phyloP scores from a whole-genome alignment of 768 basidiomycete species.

The Postia placenta region DNA sequence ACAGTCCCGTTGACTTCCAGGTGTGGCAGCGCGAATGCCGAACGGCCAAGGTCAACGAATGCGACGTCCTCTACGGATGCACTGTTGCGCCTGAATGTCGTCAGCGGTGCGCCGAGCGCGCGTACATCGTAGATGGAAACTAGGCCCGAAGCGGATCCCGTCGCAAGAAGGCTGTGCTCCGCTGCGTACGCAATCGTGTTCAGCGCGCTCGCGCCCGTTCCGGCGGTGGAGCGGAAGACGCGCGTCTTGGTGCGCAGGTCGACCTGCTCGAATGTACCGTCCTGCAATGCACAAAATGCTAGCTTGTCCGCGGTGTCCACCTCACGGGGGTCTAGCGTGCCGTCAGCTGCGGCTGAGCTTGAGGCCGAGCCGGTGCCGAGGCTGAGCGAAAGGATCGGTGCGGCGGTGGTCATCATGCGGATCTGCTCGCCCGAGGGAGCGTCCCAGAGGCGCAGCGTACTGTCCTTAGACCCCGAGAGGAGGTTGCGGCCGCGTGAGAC shows the following conservation, averaged over 20 bases:
- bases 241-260: constrained; percentile 39
- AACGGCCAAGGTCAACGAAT: constrained; percentile 8
- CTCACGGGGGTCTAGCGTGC: constrained; percentile 27
- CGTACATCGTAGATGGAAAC: constrained; percentile 52
- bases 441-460: constrained; percentile 69
- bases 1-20: too few relatives aligned
- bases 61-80: constrained; percentile 44
- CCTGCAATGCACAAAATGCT: constrained; percentile 48
- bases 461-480: constrained; percentile 62
- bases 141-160: constrained; percentile 51
- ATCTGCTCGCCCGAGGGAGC: constrained; percentile 48
- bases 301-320: constrained; percentile 43
- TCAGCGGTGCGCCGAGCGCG: constrained; percentile 32
- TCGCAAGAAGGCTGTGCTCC: constrained; percentile 41
- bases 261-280: constrained; percentile 49
- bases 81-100: constrained; percentile 36
- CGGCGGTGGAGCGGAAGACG: constrained; percentile 20
- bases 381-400: constrained; percentile 40
- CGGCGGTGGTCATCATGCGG: constrained; percentile 27
- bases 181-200: constrained; percentile 41
- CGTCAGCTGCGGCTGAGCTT: not conserved
- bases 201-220: constrained; percentile 25
- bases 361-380: constrained; percentile 27
- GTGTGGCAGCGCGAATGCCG: not conserved
- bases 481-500: constrained; percentile 62